phyloP scores from a whole-genome alignment of 202 grass and related monocot genomes.

The Digitaria exilis region DNA sequence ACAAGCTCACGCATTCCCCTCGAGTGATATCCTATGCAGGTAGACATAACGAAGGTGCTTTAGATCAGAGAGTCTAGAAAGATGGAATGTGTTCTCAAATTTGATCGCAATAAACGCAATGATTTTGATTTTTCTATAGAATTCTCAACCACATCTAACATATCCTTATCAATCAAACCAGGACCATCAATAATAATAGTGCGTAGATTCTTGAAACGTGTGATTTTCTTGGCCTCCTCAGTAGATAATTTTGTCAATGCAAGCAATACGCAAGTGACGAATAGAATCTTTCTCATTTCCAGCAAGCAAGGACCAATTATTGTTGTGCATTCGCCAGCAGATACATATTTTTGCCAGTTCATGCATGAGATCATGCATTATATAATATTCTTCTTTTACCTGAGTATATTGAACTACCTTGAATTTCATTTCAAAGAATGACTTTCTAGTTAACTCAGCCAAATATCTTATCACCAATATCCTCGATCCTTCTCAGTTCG shows the following conservation, averaged over 20 bases:
- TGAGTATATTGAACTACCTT: constrained; percentile 16
- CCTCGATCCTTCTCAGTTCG: constrained; percentile 8
- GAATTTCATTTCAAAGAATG: constrained; percentile 52
- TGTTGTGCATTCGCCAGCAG: constrained; percentile 45
- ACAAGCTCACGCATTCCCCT: constrained; percentile 22
- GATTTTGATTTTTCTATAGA: constrained; percentile 48
- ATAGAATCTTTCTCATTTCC: constrained; percentile 15
- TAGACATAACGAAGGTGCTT: constrained; percentile 53
- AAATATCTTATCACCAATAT: constrained; percentile 43
- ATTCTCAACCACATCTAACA: constrained; percentile 21
- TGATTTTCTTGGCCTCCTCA: constrained; percentile 41
- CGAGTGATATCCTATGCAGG: constrained; percentile 28
- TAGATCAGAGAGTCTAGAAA: constrained; percentile 30
- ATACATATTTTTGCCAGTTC: constrained; percentile 46
- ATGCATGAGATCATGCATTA: constrained; percentile 63
- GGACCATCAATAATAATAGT: constrained; percentile 38
- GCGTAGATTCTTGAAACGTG: constrained; percentile 38
- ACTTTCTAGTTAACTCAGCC: constrained; percentile 43
- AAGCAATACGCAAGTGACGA: constrained; percentile 43
- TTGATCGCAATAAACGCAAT: constrained; percentile 40
- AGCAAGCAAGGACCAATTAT: constrained; percentile 2
- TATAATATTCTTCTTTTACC: constrained; percentile 24
- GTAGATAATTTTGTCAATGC: background rate
- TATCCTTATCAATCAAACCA: constrained; percentile 18
- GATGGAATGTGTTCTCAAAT: constrained; percentile 36